Base-by-base conservation (phyloP, 306 rosid genomes). In the Gillenia trifoliata region DNA sequence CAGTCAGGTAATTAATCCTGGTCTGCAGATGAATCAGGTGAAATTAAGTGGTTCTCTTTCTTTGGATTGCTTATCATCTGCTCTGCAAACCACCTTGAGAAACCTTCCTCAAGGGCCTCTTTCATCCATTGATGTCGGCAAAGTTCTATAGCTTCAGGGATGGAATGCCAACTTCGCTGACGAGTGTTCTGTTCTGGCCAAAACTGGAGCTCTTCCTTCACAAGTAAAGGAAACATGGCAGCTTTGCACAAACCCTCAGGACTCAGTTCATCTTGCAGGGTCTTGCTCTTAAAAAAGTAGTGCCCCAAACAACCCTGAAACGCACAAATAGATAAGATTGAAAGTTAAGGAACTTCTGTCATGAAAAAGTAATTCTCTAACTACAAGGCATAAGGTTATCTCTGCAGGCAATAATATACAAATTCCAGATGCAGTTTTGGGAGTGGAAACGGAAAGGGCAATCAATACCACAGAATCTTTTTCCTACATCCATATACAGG, bases 171-270 rank as follows among this genome's bases (percentile, higher is more conserved):
- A 67, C 79, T 77, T 73, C 87, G 80, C 28, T 73, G 70, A 25
- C 87, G 87, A 68, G 77, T 77, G 72, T 71, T 80, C 65, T 77
- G 78, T 67, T 84, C 87, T 22, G 87, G 87, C 85, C 87, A 84
- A 56, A 26, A 65, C 63, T 64, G 52, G 2, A 84, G 85, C 75
- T 84, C 85, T 77, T 80, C 87, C 16, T 71, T 80, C 71, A 84
- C 87, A 43, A 73, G 82, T 80, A 84, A 66, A 23, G 76, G 83
- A 66, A 70, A 84, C 85, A 84, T 70, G 17, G 80, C 80, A 38
- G 87, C 85, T 78, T 65, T 84, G 80, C 87, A 80, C 57, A 73
- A 25, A 12, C 87, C 87, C 63, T 77, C 70, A 0, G 85, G 87
- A 62, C 83, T 68, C 40, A 74, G 79, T 68, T 80, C 78, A 26